A percentile compares a stretch with the other conserved stretches of the same genome.
phyloP scores from a whole-genome alignment of 805 yeast species.

The Wickerhamiella spandovensis region DNA sequence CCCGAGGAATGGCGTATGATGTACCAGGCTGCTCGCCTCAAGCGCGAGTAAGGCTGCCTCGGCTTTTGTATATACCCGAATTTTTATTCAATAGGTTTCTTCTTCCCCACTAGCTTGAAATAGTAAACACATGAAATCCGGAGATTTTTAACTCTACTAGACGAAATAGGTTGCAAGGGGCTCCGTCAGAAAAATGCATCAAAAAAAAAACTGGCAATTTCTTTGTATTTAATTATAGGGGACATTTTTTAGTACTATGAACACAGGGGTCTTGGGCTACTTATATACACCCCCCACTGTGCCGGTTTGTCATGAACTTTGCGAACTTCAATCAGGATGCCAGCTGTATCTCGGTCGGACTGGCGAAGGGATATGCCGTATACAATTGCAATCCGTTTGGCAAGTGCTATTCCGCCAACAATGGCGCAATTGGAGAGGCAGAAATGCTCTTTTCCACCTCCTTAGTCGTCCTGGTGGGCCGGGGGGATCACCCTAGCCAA shows the following conservation, averaged over 20 bases:
- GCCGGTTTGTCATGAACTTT: conserved; percentile 26
- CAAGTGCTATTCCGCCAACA: conserved; percentile 40
- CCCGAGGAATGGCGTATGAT: conserved; percentile 8
- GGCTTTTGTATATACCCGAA: background rate
- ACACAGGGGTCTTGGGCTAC: background rate
- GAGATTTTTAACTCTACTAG: too few species aligned
- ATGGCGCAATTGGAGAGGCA: conserved; percentile 37
- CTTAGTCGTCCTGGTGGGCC: conserved; percentile 68
- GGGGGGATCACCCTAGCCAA: conserved; percentile 49
- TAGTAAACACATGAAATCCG: too few species aligned
- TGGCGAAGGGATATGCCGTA: conserved; percentile 50
- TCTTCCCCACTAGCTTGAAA: background rate
- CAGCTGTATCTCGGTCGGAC: conserved; percentile 64
- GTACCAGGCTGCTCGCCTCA: conserved; percentile 2
- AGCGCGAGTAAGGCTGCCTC: conserved; percentile 1
- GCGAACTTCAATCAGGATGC: conserved; percentile 85
- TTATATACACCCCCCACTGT: background rate
- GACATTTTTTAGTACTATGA: too few species aligned
- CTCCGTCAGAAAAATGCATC: too few species aligned
- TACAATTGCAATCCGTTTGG: conserved; percentile 86
- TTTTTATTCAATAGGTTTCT: too few species aligned
- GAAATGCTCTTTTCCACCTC: conserved; percentile 90
- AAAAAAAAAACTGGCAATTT: too few species aligned
- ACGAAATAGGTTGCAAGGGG: too few species aligned
- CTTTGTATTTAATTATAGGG: too few species aligned